Conservation (phyloP, 805 yeast species). For the Tetrapisispora arboricola region DNA sequence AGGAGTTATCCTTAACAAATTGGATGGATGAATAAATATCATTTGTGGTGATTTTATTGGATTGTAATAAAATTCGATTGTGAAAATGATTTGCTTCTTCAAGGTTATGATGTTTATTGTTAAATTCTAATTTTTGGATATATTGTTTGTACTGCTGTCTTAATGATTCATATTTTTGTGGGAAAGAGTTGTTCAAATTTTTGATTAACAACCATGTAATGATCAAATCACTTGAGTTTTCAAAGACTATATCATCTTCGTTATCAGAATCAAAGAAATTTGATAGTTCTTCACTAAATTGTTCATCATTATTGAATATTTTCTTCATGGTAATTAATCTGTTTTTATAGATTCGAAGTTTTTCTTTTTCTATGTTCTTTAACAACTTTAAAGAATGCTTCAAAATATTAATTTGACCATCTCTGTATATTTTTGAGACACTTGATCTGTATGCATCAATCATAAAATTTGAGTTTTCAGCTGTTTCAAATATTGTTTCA, state of each 20-base stretch:
- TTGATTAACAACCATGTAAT: conserved; percentile 28
- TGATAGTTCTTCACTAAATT: conserved; percentile 37
- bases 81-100: conserved; percentile 8
- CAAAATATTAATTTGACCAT: conserved; percentile 41
- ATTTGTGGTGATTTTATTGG: conserved; percentile 4
- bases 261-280: conserved; percentile 33
- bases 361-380: conserved; percentile 40
- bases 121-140: not conserved
- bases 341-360: conserved; percentile 35
- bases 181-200: conserved; percentile 7
- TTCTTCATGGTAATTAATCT: conserved; percentile 41
- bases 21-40: conserved; percentile 9
- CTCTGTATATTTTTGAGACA: conserved; percentile 37
- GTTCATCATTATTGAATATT: conserved; percentile 41
- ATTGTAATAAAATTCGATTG: conserved; percentile 5
- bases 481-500: not conserved
- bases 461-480: too few species aligned
- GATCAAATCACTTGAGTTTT: conserved; percentile 38
- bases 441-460: conserved; percentile 9
- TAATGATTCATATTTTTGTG: conserved; percentile 14
- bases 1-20: conserved; percentile 13
- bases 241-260: conserved; percentile 34
- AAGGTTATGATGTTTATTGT: not conserved
- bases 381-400: conserved; percentile 35
- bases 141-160: not conserved